A percentile compares a stretch with the other conserved stretches of the same genome.
phyloP scores from a whole-genome alignment of 2,329 filamentous ascomycete genomes.

The Aspergillus bombycis region DNA sequence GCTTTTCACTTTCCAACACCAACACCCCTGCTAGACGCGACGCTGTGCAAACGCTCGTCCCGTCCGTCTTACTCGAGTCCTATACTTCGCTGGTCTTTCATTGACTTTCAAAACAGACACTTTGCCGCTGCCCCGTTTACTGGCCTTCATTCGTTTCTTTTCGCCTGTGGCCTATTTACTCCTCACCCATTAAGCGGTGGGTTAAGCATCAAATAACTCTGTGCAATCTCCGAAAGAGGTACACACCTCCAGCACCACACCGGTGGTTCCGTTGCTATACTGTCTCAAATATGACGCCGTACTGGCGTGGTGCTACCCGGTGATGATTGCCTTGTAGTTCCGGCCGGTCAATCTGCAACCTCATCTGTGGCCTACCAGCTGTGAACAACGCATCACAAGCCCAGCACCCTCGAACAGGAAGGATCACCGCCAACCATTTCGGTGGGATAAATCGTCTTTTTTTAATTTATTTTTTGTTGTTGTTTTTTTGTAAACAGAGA shows the following conservation, averaged over 20 bases:
- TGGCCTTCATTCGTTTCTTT: conserved; percentile 3
- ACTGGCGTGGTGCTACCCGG: conserved; percentile 41
- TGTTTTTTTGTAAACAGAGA: conserved; percentile 3
- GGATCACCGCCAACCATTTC: conserved; percentile 33
- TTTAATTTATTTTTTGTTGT: neutral
- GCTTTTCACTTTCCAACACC: conserved; percentile 1
- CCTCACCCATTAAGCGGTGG: neutral
- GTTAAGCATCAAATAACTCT: neutral
- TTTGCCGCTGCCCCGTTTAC: neutral
- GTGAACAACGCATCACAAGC: conserved; percentile 43
- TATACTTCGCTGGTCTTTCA: neutral
- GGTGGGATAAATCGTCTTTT: conserved; percentile 18
- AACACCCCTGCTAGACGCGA: conserved; percentile 25
- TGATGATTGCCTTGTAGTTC: conserved; percentile 43
- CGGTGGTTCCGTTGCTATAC: conserved; percentile 21
- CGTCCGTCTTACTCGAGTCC: conserved; percentile 6
- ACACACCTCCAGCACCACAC: conserved; percentile 16
- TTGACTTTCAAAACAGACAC: neutral
- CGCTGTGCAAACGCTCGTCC: conserved; percentile 21
- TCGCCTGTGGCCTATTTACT: neutral
- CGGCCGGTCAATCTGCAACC: conserved; percentile 39
- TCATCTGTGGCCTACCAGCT: conserved; percentile 37
- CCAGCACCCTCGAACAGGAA: conserved; percentile 33
- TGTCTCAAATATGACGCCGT: conserved; percentile 40
- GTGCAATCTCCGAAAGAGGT: conserved; percentile 12